Evolutionary conservation across 768 basidiomycete species (phyloP).

Genomic region (Termitomyces eurrhizus): DNA sequence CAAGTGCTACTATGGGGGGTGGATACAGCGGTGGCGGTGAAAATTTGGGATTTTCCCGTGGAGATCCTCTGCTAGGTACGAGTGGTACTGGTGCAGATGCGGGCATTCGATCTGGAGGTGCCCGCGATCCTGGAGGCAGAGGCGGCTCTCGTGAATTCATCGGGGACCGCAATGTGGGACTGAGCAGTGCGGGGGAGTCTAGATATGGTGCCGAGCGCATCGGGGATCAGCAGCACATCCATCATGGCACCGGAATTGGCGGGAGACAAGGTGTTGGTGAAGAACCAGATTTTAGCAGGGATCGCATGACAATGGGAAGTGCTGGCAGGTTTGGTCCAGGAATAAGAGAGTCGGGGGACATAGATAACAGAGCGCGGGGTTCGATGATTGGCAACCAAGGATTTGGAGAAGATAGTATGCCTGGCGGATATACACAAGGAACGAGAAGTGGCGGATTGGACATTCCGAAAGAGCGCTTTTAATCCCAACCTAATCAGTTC

Average conservation of each 20-base stretch:
- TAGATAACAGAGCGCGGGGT: slow-evolving; percentile 1
- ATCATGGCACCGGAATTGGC: slow-evolving; percentile 8
- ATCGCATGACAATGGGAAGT: slow-evolving; percentile 3
- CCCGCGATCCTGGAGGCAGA: background rate
- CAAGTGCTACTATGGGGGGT: background rate
- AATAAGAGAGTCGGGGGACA: background rate
- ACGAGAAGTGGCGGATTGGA: background rate
- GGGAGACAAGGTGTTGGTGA: background rate
- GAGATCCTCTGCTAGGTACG: slow-evolving; percentile 4
- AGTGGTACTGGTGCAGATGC: slow-evolving; percentile 6
- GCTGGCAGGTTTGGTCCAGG: background rate
- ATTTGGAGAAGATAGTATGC: slow-evolving; percentile 4
- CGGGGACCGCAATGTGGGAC: background rate
- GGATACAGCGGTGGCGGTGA: slow-evolving; percentile 7
- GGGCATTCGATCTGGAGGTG: slow-evolving; percentile 2
- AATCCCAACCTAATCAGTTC: background rate
- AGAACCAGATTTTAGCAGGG: slow-evolving; percentile 1
- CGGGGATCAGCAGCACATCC: background rate
- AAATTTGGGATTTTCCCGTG: slow-evolving; percentile 4
- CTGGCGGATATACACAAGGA: slow-evolving; percentile 6
- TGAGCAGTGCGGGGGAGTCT: background rate
- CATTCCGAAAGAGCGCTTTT: background rate
- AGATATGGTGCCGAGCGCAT: slow-evolving; percentile 3
- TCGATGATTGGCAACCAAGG: background rate
- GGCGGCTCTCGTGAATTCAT: background rate